Evolutionary conservation across 768 basidiomycete genomes (phyloP), one percentile per base, ranked within the genome.

Genomic region (Leucocoprinus sp.): DNA sequence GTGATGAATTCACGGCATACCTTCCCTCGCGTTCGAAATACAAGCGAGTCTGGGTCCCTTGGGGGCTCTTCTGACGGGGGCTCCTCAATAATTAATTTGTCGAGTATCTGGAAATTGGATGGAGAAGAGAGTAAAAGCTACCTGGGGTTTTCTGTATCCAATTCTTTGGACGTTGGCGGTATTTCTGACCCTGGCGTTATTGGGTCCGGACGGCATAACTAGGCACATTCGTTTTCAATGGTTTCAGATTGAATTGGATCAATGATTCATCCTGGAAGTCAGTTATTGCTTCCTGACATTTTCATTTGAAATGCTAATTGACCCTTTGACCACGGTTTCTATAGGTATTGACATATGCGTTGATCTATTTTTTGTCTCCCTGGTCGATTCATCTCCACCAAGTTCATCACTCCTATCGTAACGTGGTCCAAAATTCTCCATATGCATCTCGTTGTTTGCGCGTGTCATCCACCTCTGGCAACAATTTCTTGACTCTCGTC

Each of bases 101-200:
- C 63, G 7, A 84, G 76, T 49, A 88, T 88, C 45, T 88, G 84
- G 84, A 71, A 69, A 42, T 55, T 88, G 31, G 84, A 84, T 48
- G 80, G 80, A 15, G 81, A 84, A 54, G 84, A 88, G 61, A 77
- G 68, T 55, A 74, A 73, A 52, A 70, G 67, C 23, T 60, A 80
- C 4, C 68, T 71, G 34, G 69, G 69, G 2, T 72, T 78, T 48
- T 66, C 74, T 0, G 55, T 78, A 29, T 69, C 74, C 3, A 65
- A 66, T 36, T 64, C 57, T n/a, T 63, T 62, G 48, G 64, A 66
- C 39, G 62, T 55, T 27, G 51, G 9, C 36, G 26, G 44, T 31
- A 19, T 15, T 18, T 9, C 37, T 8, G 38, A 21, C 3, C 39
- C 46, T 15, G 46, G 46, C 28, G 33, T 47, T 19, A 47, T 47